Evolutionary conservation across 768 basidiomycete genomes (phyloP), one percentile per base, ranked within the genome.

Genomic region (Boletellus ananiceps): DNA sequence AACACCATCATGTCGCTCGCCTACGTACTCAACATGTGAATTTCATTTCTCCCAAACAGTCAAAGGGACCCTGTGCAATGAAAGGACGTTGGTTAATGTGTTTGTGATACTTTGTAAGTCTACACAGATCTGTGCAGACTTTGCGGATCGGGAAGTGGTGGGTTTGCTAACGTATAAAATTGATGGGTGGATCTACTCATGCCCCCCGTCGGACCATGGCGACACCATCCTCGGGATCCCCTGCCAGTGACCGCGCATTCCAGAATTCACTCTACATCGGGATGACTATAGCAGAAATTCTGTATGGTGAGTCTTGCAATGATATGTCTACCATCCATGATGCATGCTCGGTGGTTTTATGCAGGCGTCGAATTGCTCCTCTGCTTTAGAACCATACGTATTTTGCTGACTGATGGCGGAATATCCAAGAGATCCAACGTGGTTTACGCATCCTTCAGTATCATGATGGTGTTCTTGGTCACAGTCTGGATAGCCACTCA

Each of bases 361-460:
- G 33, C 43, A 65, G 64, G 64, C 18, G 37, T 67, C 1, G 50
- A 63, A 18, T 21, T 65, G 5, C 6, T 56, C 23, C 55, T 65
- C 25, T 68, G 65, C 44, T 49, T 67, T 8, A 48, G 47, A 29
- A 59, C 64, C n/a, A 50, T 65, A 2, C 41, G 33, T 1, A 36
- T 47, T 16, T 21, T 60, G 15, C 36, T 63, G 5, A 36, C 35
- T 6, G 42, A 18, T 18, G 38, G 8, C 37, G 42, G 47, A 15
- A 40, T 36, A 5, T 37, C 32, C 2, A 60, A 33, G 19, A 55
- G 29, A 40, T 50, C 52, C 1, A 40, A 62, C 16, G 0, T 47
- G n/a, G 59, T 61, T 9, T 66, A 67, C 12, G 55, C 44, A 19
- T 8, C 55, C 36, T 66, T 68, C 31, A 66, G 64, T 34, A 66